Percentiles rank a stretch among this genome's conserved stretches.
phyloP scores from a whole-genome alignment of 495 filamentous ascomycete genomes.

The Tuber umbilicatum region DNA sequence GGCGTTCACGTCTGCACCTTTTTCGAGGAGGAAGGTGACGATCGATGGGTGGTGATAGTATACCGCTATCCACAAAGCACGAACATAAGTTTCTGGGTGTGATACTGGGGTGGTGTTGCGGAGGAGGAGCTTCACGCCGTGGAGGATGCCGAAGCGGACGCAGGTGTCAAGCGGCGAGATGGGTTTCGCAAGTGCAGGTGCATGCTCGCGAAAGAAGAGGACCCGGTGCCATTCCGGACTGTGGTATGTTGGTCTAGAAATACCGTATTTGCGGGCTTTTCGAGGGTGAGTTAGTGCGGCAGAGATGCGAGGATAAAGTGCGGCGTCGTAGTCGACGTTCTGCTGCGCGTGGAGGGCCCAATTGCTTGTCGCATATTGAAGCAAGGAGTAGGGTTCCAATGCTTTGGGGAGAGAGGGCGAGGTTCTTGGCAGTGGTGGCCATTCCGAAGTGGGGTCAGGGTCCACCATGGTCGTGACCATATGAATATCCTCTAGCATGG shows the following conservation, averaged over 20 bases:
- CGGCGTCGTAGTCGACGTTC: background rate
- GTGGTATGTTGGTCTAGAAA: background rate
- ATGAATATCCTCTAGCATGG: background rate
- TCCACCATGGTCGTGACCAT: background rate
- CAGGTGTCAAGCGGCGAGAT: background rate
- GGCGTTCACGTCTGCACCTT: background rate
- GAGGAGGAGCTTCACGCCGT: constrained; percentile 1
- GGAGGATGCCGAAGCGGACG: background rate
- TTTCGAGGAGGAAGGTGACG: background rate
- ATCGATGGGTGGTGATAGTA: background rate
- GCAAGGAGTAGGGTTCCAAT: background rate
- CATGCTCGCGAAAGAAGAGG: background rate
- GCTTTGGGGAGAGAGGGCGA: background rate
- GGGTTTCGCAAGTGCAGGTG: background rate
- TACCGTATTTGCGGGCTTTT: background rate
- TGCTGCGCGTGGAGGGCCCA: background rate
- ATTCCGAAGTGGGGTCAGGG: background rate
- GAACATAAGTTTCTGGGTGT: background rate
- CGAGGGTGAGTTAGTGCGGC: background rate
- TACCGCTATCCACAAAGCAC: background rate
- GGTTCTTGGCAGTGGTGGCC: background rate
- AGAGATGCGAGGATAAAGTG: background rate
- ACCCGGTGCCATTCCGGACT: background rate
- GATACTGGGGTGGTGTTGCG: background rate
- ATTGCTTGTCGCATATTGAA: background rate